A percentile compares a stretch with the other conserved stretches of the same genome.
Conservation (phyloP, 768 basidiomycete genomes). For the Rhizopogon vinicolor region DNA sequence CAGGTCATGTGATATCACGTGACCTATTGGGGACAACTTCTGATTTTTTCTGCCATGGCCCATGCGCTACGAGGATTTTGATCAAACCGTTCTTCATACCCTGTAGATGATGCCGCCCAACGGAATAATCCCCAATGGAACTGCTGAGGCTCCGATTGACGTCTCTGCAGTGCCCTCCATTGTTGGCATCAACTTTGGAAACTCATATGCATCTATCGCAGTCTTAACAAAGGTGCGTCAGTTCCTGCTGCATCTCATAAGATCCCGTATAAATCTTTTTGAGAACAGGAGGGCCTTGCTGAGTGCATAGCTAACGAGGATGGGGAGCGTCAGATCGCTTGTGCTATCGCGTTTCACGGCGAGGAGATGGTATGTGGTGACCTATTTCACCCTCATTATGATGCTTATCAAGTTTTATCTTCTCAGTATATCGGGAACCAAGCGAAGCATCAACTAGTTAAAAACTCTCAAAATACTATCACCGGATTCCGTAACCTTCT, state of each 20-base stretch:
- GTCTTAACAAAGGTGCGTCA: slow-evolving; percentile 83
- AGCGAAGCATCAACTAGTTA: slow-evolving; percentile 90
- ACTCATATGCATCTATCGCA: slow-evolving; percentile 92
- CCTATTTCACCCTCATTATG: slow-evolving; percentile 1
- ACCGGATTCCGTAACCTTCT: slow-evolving; percentile 91
- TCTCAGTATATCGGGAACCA: slow-evolving; percentile 92
- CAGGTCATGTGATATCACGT: no score
- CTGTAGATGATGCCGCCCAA: slow-evolving; percentile 36
- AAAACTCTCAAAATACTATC: slow-evolving; percentile 92
- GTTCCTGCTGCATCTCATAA: not conserved
- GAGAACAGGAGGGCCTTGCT: slow-evolving; percentile 74
- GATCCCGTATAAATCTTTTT: not conserved
- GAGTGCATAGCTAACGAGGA: slow-evolving; percentile 98
- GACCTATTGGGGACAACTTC: no score
- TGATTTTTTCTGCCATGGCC: not conserved
- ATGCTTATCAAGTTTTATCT: slow-evolving; percentile 5
- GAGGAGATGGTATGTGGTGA: slow-evolving; percentile 76
- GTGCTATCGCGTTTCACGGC: slow-evolving; percentile 86
- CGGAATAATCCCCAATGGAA: slow-evolving; percentile 45
- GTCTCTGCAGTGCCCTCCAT: slow-evolving; percentile 44
- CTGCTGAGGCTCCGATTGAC: slow-evolving; percentile 36
- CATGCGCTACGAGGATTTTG: not conserved
- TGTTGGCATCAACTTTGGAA: slow-evolving; percentile 95
- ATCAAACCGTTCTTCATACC: not conserved
- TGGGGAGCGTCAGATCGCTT: slow-evolving; percentile 96